phyloP scores from a whole-genome alignment of 2,329 filamentous ascomycete genomes.

The Ophiobolus disseminans region DNA sequence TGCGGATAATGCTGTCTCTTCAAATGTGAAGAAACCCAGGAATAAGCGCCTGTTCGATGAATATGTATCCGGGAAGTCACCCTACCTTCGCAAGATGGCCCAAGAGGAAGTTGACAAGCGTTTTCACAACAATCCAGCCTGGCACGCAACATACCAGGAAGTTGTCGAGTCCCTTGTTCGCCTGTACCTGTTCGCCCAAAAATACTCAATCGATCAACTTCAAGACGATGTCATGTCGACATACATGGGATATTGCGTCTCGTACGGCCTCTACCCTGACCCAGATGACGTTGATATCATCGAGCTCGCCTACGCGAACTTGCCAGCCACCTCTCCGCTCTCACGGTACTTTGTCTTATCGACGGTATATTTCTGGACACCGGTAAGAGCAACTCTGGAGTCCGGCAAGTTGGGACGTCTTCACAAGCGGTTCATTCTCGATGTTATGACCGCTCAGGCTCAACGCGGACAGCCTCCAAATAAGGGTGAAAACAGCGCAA shows the following conservation, averaged over 20 bases:
- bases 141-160: slow-evolving; percentile 8
- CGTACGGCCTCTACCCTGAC: slow-evolving; percentile 5
- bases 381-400: slow-evolving; percentile 1
- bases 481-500: not conserved
- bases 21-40: not conserved
- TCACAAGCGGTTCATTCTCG: slow-evolving; percentile 3
- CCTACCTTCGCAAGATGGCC: slow-evolving; percentile 1
- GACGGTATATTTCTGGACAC: slow-evolving; percentile 6
- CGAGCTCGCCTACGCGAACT: slow-evolving; percentile 2
- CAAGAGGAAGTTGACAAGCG: slow-evolving; percentile 3
- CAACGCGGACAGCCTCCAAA: slow-evolving; percentile 2
- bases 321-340: not conserved
- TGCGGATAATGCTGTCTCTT: not conserved
- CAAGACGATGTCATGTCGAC: slow-evolving; percentile 8
- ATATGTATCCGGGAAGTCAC: slow-evolving; percentile 4
- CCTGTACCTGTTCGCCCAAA: slow-evolving; percentile 7
- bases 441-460: slow-evolving; percentile 7
- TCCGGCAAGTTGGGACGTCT: slow-evolving; percentile 2
- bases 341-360: slow-evolving; percentile 6
- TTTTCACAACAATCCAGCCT: slow-evolving; percentile 4
- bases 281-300: slow-evolving; percentile 5
- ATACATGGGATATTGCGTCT: slow-evolving; percentile 7
- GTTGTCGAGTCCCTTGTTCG: slow-evolving; percentile 5
- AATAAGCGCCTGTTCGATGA: slow-evolving; percentile 5
- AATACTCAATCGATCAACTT: slow-evolving; percentile 5